Percentiles rank a stretch among this genome's conserved stretches.
These are phyloP conservation scores for Fusarium mundagurra DNA, from an alignment of 2,329 filamentous ascomycete genomes.

Conservation along the genomic window DNA sequence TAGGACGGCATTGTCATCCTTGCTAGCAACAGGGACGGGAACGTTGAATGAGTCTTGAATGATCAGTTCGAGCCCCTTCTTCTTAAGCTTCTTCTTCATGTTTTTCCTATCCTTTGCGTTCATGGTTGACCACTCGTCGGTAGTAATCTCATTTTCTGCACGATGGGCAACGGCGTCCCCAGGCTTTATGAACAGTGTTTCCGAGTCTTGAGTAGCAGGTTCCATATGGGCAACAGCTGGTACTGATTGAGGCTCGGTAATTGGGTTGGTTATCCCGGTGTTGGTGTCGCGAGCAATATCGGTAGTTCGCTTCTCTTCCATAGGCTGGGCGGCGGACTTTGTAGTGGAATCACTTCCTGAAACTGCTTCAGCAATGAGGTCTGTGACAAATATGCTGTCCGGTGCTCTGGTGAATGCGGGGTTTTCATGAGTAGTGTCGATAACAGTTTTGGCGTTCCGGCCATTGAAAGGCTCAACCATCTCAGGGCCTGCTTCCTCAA, in stretches of 20 bases:
- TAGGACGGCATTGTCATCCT: neutral
- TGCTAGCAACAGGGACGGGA: neutral
- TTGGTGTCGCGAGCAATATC: neutral
- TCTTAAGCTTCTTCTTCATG: constrained; percentile 39
- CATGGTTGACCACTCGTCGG: constrained; percentile 34
- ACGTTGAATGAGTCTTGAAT: constrained; percentile 19
- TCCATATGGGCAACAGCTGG: neutral
- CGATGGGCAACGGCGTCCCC: constrained; percentile 9
- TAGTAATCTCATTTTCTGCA: constrained; percentile 37
- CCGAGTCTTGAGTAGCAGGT: neutral
- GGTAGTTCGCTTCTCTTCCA: neutral
- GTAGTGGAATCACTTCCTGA: neutral
- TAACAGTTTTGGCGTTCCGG: neutral
- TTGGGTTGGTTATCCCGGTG: neutral
- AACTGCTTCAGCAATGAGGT: neutral
- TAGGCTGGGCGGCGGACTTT: neutral
- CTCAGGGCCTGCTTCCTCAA: constrained; percentile 1
- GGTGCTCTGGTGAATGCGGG: neutral
- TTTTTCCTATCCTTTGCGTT: constrained; percentile 38
- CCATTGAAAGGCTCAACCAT: neutral
- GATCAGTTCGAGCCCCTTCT: constrained; percentile 34
- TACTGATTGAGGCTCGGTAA: neutral
- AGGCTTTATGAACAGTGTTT: neutral
- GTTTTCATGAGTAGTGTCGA: neutral
- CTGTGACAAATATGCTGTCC: neutral